Evolutionary conservation across 2,329 filamentous ascomycete genomes (phyloP).

Genomic region (Phialophora expanda): DNA sequence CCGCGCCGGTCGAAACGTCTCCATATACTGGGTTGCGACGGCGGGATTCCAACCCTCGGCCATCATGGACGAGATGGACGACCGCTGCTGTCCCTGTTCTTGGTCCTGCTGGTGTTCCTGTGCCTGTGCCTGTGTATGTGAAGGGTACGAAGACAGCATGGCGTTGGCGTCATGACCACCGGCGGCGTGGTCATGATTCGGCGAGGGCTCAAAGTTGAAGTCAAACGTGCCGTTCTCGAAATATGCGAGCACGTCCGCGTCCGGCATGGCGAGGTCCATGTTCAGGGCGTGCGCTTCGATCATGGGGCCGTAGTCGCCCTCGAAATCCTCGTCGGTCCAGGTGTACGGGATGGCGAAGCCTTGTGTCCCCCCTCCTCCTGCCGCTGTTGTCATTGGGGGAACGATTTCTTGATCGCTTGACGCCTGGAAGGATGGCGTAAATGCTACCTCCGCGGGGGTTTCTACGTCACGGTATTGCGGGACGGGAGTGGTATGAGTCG

Average conservation of each 20-base stretch:
- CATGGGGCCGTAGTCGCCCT: constrained; percentile 25
- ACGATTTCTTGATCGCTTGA: not conserved
- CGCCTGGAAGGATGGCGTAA: not conserved
- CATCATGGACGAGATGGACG: not conserved
- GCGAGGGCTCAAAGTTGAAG: constrained; percentile 20
- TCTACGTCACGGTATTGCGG: not conserved
- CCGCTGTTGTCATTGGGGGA: not conserved
- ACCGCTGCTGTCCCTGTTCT: not conserved
- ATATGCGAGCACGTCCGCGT: constrained; percentile 21
- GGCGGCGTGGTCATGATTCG: constrained; percentile 4
- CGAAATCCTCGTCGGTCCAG: constrained; percentile 21
- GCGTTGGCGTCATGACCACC: not conserved
- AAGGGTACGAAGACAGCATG: not conserved
- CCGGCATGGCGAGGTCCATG: constrained; percentile 31
- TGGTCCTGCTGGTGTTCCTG: not conserved
- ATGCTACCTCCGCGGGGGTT: not conserved
- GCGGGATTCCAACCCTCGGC: constrained; percentile 7
- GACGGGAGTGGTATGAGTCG: not conserved
- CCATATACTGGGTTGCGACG: constrained; percentile 11
- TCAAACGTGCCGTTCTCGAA: constrained; percentile 20
- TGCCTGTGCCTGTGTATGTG: not conserved
- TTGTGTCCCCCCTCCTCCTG: not conserved
- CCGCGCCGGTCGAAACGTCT: not conserved
- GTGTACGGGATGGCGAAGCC: constrained; percentile 10
- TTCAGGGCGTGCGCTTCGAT: constrained; percentile 30